Percentiles rank a stretch among this genome's conserved stretches.
These are phyloP conservation scores for Pichia ethanolica DNA, from an alignment of 805 yeast genomes.

Conservation along the genomic window DNA sequence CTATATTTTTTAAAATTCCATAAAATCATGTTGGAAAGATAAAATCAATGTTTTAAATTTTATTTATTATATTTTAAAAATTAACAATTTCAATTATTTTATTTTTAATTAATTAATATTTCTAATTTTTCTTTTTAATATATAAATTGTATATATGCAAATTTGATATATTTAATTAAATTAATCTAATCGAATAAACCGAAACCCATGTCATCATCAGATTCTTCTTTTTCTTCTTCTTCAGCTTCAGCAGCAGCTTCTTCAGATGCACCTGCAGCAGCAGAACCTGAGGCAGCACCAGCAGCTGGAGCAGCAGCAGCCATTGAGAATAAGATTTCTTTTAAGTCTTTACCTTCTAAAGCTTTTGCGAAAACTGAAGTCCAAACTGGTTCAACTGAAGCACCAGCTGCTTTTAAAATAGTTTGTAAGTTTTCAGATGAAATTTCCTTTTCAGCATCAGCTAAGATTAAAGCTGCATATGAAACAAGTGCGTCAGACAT, in stretches of 20 bases:
- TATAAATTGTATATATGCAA: too few relatives aligned
- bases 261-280: slow-evolving; percentile 54
- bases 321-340: slow-evolving; percentile 54
- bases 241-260: slow-evolving; percentile 56
- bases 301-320: slow-evolving; percentile 73
- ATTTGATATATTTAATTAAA: too few relatives aligned
- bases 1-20: too few relatives aligned
- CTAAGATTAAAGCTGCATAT: slow-evolving; percentile 97
- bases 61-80: too few relatives aligned
- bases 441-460: slow-evolving; percentile 94
- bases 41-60: too few relatives aligned
- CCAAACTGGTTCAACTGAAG: slow-evolving; percentile 76
- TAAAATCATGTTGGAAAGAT: too few relatives aligned
- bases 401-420: slow-evolving; percentile 75
- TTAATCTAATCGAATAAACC: slow-evolving; percentile 76
- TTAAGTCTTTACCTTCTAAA: slow-evolving; percentile 73
- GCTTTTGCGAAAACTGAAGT: slow-evolving; percentile 87
- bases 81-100: too few relatives aligned
- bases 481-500: slow-evolving; percentile 95
- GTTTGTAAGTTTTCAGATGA: slow-evolving; percentile 70
- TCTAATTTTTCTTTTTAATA: neutral
- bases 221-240: slow-evolving; percentile 46
- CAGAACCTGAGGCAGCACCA: slow-evolving; percentile 55
- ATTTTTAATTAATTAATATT: too few relatives aligned
- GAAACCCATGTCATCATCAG: slow-evolving; percentile 89